These are phyloP conservation scores for Cylindrotheca fusiformis DNA, from an alignment of 108 stramenopile species.

Conservation along the genomic window DNA sequence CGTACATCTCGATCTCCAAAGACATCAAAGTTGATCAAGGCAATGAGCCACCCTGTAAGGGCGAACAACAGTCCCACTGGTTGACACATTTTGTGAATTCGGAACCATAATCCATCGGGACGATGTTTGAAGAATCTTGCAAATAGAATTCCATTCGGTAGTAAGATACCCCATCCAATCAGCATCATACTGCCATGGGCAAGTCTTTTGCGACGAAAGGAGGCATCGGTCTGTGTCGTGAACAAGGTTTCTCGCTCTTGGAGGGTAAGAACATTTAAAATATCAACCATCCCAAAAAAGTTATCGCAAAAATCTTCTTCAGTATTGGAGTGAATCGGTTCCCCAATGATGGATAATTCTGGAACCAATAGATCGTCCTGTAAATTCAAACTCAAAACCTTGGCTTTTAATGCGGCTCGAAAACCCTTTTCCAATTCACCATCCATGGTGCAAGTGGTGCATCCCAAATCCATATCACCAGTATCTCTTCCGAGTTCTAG, in stretches of 20 bases:
- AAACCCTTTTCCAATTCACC: background rate
- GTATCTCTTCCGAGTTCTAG: constrained; percentile 8
- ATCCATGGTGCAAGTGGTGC: constrained; percentile 1
- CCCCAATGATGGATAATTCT: background rate
- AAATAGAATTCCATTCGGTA: constrained; percentile 24
- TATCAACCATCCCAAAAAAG: background rate
- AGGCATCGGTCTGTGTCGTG: background rate
- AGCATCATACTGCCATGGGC: constrained; percentile 33
- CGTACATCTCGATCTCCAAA: constrained; percentile 10
- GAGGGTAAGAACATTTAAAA: background rate
- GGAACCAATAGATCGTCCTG: background rate
- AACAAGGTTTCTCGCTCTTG: background rate
- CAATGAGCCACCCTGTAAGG: constrained; percentile 25
- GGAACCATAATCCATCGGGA: constrained; percentile 26
- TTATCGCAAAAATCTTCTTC: background rate
- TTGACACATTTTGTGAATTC: constrained; percentile 14
- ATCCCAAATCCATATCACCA: background rate
- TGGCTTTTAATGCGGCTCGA: background rate
- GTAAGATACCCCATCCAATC: constrained; percentile 30
- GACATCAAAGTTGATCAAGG: constrained; percentile 27
- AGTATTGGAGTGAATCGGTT: background rate
- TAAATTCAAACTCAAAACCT: background rate
- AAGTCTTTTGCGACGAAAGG: background rate
- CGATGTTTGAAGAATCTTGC: constrained; percentile 31
- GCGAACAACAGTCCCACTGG: constrained; percentile 22